These are phyloP conservation scores for Melampsora americana DNA, from an alignment of 1,284 basidiomycete species.

Conservation along the genomic window DNA sequence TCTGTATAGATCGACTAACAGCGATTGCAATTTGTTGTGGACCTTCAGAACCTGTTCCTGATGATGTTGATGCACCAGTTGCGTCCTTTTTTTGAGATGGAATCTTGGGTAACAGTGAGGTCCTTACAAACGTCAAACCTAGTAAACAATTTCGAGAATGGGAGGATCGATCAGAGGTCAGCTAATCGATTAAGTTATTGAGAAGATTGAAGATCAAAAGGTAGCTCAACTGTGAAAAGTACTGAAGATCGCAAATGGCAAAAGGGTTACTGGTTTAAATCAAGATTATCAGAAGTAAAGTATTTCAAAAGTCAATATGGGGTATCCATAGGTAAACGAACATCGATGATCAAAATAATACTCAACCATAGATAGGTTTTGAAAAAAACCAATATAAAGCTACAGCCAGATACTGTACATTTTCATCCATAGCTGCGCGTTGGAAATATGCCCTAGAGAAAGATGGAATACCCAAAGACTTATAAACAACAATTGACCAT, in stretches of 20 bases:
- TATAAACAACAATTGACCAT: conserved; percentile 55
- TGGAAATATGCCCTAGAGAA: conserved; percentile 53
- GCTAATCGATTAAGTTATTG: background rate
- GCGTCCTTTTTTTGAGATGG: conserved; percentile 51
- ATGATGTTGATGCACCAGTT: conserved; percentile 3
- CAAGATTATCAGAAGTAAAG: background rate
- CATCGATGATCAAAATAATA: conserved; percentile 1
- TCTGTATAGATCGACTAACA: conserved; percentile 33
- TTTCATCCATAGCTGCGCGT: conserved; percentile 54
- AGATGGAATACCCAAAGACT: conserved; percentile 50
- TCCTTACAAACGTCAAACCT: conserved; percentile 44
- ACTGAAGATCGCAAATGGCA: conserved; percentile 54
- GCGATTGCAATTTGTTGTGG: conserved; percentile 31
- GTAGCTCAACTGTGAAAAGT: conserved; percentile 52
- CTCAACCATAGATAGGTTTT: conserved; percentile 52
- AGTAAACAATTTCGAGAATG: background rate
- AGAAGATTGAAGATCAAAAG: background rate
- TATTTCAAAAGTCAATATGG: background rate
- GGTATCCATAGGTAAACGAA: background rate
- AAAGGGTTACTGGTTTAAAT: conserved; percentile 49
- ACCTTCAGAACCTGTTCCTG: background rate
- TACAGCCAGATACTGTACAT: conserved; percentile 54
- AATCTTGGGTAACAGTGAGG: conserved; percentile 48
- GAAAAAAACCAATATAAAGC: conserved; percentile 55
- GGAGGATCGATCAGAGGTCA: background rate